Evolutionary conservation across 805 yeast genomes (phyloP), one percentile per base, ranked within the genome.

Genomic region (Kluyveromyces starmeri): DNA sequence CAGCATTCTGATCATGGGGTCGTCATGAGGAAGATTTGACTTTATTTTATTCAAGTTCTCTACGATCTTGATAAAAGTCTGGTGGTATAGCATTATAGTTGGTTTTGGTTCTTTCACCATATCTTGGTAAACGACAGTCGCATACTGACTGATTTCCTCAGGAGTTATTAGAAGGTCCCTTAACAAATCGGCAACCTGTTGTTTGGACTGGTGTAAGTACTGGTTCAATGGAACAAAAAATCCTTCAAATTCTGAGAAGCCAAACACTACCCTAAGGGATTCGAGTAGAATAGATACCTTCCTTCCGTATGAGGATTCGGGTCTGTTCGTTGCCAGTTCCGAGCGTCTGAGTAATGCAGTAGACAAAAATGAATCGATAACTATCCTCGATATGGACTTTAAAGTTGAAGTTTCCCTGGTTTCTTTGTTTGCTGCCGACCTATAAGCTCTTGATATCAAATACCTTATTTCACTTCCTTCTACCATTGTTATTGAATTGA

Each of bases 401-500:
- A 86, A 65, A 46, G 88, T 94, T 43, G 81, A 84, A 42, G 70
- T 39, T 41, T 71, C 78, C 10, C 72, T 70, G 0, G 88, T 79
- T 46, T 71, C 75, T 20, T 64, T 65, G 11, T 61, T 55, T 32
- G 67, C 62, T 7, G 67, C 61, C 4, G 45, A 38, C 23, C 47
- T 49, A 43, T 57, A 65, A 1, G 77, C 58, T 28, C 70, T 60
- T 3, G 68, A 64, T 25, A 80, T 73, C n/a, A 78, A 43, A 37
- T 64, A 68, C 40, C 75, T 65, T 7, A 82, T 59, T 41, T 72
- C 80, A 28, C 65, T 54, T 20, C 59, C 57, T 2, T 51, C 53
- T 17, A 68, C 70, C 16, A 86, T 47, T 6, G 35, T 28, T 8
- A 20, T 21, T 12, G 20, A 4, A 30, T 30, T 26, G 25, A 47